Evolutionary conservation across 139 green algal species (phyloP).

Genomic region (Auxenochlorella protothecoides): DNA sequence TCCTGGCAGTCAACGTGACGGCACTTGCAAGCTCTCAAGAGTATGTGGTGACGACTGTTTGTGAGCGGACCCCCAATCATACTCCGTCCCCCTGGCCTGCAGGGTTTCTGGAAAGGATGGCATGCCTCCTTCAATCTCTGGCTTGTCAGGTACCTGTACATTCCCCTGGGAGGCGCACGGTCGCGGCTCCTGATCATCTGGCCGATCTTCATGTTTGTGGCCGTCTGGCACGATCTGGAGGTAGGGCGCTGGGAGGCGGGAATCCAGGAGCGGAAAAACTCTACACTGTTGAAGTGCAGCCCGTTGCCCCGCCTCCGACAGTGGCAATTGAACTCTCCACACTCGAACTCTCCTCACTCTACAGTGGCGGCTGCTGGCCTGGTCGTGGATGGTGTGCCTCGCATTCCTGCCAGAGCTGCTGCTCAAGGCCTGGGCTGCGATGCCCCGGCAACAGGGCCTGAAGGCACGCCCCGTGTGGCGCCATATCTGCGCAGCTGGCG

Average conservation of each 20-base stretch:
- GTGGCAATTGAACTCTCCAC: no score
- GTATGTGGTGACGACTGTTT: no score
- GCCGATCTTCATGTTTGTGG: conserved; percentile 93
- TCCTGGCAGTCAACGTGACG: no score
- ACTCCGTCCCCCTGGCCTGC: neutral
- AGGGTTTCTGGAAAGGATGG: conserved; percentile 88
- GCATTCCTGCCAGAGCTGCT: conserved; percentile 63
- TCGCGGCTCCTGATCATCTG: conserved; percentile 64
- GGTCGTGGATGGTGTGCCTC: conserved; percentile 71
- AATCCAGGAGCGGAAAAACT: no score
- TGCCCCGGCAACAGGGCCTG: neutral
- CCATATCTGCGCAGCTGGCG: conserved; percentile 28
- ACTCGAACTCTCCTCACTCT: no score
- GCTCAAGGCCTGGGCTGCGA: conserved; percentile 11
- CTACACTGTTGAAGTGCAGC: no score
- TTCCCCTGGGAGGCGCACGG: conserved; percentile 69
- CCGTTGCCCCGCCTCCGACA: no score
- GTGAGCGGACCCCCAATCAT: no score
- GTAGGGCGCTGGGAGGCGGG: neutral
- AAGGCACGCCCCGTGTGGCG: conserved; percentile 21
- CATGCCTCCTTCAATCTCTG: conserved; percentile 89
- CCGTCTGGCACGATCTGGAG: conserved; percentile 91
- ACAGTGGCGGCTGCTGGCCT: conserved; percentile 54
- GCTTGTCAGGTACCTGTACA: conserved; percentile 89
- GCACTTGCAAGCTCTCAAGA: no score